A percentile compares a stretch with the other conserved stretches of the same genome.
These are phyloP conservation scores for Cladophialophora exuberans DNA, from an alignment of 2,329 filamentous ascomycete species.

Conservation along the genomic window DNA sequence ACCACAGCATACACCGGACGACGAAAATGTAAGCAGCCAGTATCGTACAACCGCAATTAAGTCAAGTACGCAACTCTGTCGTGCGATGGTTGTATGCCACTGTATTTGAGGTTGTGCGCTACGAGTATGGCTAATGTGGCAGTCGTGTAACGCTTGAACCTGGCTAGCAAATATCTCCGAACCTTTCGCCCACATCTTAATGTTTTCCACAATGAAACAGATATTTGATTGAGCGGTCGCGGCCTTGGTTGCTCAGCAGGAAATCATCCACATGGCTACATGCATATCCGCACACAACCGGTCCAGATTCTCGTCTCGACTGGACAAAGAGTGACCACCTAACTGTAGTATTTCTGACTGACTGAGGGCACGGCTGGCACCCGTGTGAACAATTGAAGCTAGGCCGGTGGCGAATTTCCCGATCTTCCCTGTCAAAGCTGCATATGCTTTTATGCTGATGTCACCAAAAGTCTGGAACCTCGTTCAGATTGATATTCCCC, in stretches of 20 bases:
- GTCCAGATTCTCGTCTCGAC: not conserved
- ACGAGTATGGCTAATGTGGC: not conserved
- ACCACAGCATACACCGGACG: too few species aligned
- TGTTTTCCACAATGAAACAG: not conserved
- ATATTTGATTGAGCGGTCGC: not conserved
- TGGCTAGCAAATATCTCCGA: slow-evolving; percentile 14
- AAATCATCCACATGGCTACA: not conserved
- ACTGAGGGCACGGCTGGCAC: too few species aligned
- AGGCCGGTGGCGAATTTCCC: not conserved
- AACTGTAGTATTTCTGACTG: too few species aligned
- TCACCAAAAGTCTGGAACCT: too few species aligned
- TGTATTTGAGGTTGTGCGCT: not conserved
- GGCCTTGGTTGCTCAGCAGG: not conserved
- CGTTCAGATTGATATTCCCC: too few species aligned
- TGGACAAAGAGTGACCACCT: not conserved
- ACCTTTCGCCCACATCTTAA: not conserved
- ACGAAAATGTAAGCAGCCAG: too few species aligned
- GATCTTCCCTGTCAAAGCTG: too few species aligned
- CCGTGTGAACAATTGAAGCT: too few species aligned
- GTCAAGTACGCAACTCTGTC: too few species aligned
- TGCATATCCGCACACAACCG: not conserved
- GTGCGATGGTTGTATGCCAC: too few species aligned
- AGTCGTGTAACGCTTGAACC: not conserved
- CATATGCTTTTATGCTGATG: too few species aligned
- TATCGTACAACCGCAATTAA: too few species aligned